Evolutionary conservation across 768 basidiomycete species (phyloP).

Genomic region (Suillus bovinus): DNA sequence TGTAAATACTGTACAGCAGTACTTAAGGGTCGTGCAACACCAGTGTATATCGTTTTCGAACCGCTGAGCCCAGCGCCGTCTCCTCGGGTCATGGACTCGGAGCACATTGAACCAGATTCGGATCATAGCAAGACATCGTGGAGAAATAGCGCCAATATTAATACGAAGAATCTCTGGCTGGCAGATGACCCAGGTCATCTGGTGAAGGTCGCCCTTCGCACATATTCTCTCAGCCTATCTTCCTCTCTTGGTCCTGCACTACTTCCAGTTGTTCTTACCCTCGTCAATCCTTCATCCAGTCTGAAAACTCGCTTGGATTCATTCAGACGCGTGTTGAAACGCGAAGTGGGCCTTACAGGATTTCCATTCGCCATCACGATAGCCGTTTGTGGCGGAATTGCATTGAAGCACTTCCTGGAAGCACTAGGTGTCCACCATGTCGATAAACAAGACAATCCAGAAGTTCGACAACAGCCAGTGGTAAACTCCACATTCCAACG

Average conservation of each 20-base stretch:
- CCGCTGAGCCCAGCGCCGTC: neutral
- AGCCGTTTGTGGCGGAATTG: slow-evolving; percentile 62
- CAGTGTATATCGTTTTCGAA: neutral
- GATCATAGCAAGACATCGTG: slow-evolving; percentile 2
- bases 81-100: neutral
- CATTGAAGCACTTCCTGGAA: slow-evolving; percentile 49
- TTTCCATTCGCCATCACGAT: slow-evolving; percentile 71
- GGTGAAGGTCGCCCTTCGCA: slow-evolving; percentile 58
- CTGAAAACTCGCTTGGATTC: slow-evolving; percentile 19
- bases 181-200: slow-evolving; percentile 50
- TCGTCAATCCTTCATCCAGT: slow-evolving; percentile 24
- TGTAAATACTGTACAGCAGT: neutral
- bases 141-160: slow-evolving; percentile 6
- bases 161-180: slow-evolving; percentile 6
- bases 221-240: slow-evolving; percentile 65
- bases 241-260: slow-evolving; percentile 69
- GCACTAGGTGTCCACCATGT: slow-evolving; percentile 13
- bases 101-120: slow-evolving; percentile 9
- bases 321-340: slow-evolving; percentile 42
- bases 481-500: neutral
- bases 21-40: too few relatives aligned
- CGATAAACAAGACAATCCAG: neutral
- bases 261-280: slow-evolving; percentile 49
- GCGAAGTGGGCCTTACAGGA: slow-evolving; percentile 60
- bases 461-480: neutral